phyloP scores from a whole-genome alignment of 116 monocot species.

The Posidonia oceanica region DNA sequence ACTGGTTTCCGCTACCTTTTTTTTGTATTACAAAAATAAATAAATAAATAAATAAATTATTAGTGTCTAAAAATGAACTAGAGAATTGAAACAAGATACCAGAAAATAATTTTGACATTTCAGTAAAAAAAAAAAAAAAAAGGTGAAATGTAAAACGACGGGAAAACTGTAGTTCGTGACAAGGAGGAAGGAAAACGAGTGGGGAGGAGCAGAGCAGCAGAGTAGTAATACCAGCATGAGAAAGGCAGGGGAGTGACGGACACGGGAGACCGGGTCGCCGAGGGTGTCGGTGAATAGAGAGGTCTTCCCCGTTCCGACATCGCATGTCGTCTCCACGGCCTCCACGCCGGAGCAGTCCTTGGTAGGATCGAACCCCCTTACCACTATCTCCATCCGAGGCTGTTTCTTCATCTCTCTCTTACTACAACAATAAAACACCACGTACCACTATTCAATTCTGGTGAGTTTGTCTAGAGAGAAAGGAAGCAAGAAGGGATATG shows the following conservation, averaged over 20 bases:
- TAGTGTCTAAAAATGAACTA: too few species aligned
- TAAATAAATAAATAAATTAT: too few species aligned
- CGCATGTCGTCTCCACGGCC: slow-evolving; percentile 41
- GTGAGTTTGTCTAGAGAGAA: too few species aligned
- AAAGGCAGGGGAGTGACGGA: slow-evolving; percentile 61
- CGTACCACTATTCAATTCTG: not conserved
- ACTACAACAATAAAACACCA: not conserved
- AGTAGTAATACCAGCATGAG: slow-evolving; percentile 54
- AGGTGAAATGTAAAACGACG: not conserved
- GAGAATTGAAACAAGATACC: not conserved
- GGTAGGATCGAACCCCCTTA: slow-evolving; percentile 39
- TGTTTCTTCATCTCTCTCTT: not conserved
- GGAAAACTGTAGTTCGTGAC: not conserved
- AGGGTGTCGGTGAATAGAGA: slow-evolving; percentile 55
- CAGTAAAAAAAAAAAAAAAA: not conserved
- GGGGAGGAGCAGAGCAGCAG: not conserved
- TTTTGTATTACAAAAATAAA: not conserved
- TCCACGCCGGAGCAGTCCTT: slow-evolving; percentile 25
- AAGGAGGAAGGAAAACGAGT: not conserved
- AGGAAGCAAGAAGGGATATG: too few species aligned
- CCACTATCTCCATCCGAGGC: slow-evolving; percentile 4
- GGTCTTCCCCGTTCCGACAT: slow-evolving; percentile 46
- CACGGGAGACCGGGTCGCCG: slow-evolving; percentile 56
- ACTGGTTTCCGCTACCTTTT: slow-evolving; percentile 55
- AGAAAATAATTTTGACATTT: not conserved